These are phyloP conservation scores for Glomus cerebriforme DNA, from an alignment of 192 early-diverging fungal genomes.

Conservation along the genomic window DNA sequence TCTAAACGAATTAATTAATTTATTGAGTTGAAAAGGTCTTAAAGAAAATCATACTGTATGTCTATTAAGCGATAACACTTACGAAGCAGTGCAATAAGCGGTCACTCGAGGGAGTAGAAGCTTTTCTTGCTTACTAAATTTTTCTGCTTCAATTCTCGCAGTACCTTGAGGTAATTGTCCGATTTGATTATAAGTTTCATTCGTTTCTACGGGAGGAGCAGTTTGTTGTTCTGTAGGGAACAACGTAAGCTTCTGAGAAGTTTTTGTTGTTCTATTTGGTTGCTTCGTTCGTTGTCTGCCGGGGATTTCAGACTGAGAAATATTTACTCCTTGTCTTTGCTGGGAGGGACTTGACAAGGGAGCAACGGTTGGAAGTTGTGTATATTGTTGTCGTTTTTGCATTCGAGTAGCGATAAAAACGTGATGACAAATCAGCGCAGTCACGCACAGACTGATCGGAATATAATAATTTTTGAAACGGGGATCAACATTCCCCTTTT, in stretches of 20 bases:
- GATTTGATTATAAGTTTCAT: constrained; percentile 73
- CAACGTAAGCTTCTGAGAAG: constrained; percentile 89
- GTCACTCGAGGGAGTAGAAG: constrained; percentile 77
- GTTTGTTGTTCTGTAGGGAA: constrained; percentile 75
- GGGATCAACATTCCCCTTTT: too few species aligned
- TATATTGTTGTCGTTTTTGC: neutral
- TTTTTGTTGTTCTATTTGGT: constrained; percentile 85
- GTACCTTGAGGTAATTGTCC: constrained; percentile 58
- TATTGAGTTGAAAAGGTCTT: neutral
- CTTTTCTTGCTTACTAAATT: constrained; percentile 73
- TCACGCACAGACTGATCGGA: neutral
- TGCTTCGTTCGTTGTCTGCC: neutral
- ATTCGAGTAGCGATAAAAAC: neutral
- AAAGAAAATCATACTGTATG: neutral
- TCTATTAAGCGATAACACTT: constrained; percentile 24
- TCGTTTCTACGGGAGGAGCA: constrained; percentile 54
- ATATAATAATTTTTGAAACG: too few species aligned
- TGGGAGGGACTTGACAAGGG: neutral
- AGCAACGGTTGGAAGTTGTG: neutral
- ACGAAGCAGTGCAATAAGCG: constrained; percentile 83
- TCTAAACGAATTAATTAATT: constrained; percentile 19
- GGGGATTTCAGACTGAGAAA: neutral
- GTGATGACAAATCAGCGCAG: too few species aligned
- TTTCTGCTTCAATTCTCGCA: constrained; percentile 68
- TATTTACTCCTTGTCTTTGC: neutral